These are phyloP conservation scores for Strombidium stylifer DNA, from an alignment of 73 alveolate genomes.

Conservation along the genomic window DNA sequence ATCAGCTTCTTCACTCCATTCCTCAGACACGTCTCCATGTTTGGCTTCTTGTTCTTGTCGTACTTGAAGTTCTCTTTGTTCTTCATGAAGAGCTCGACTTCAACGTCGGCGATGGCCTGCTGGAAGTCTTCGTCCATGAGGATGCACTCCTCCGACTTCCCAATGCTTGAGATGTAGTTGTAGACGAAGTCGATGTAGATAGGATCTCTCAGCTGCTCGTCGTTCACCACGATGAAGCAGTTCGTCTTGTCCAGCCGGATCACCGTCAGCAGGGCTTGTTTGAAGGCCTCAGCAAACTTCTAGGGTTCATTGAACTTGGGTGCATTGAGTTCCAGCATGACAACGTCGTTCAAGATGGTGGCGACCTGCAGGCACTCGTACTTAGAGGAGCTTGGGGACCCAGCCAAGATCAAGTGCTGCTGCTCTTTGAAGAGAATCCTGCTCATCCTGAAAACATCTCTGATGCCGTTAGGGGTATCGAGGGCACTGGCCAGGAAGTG, in stretches of 20 bases:
- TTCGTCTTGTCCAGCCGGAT: background rate
- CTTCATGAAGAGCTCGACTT: conserved; percentile 1
- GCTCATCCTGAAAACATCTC: conserved; percentile 44
- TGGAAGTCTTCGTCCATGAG: conserved; percentile 13
- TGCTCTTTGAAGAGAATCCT: conserved; percentile 38
- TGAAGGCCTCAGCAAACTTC: conserved; percentile 27
- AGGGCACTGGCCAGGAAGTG: conserved; percentile 40
- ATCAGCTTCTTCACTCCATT: conserved; percentile 12
- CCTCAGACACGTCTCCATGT: background rate
- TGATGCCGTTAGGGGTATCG: conserved; percentile 45
- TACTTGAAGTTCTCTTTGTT: background rate
- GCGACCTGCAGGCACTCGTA: conserved; percentile 44
- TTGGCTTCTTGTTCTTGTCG: background rate
- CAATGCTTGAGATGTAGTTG: conserved; percentile 3
- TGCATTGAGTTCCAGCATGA: conserved; percentile 39
- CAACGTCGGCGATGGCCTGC: background rate
- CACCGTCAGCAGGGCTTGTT: conserved; percentile 31
- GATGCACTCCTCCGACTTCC: background rate
- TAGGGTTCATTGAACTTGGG: conserved; percentile 9
- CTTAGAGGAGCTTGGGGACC: conserved; percentile 32
- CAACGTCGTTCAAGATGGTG: conserved; percentile 42
- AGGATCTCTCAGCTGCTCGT: conserved; percentile 37
- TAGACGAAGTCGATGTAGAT: conserved; percentile 38
- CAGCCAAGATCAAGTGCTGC: conserved; percentile 29
- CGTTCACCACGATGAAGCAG: conserved; percentile 17